A percentile compares a stretch with the other conserved stretches of the same genome.
Evolutionary conservation across 805 yeast species (phyloP).

Genomic region (Pichia nakasei): DNA sequence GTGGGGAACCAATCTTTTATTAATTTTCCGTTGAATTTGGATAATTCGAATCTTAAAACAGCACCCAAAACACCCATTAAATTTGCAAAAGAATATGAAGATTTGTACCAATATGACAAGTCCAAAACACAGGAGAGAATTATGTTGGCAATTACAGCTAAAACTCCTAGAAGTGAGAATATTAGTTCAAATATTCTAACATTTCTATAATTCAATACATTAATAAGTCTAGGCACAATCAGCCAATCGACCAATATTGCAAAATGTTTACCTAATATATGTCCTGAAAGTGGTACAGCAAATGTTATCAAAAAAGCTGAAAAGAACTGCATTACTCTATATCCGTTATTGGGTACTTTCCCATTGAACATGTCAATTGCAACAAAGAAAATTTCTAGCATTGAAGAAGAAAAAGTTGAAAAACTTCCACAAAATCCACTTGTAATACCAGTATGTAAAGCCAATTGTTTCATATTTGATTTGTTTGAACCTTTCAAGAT

Average conservation of each 20-base stretch:
- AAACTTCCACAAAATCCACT: conserved; percentile 81
- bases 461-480: conserved; percentile 31
- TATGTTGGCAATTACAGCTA: conserved; percentile 29
- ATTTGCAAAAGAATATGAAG: conserved; percentile 57
- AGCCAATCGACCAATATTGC: conserved; percentile 7
- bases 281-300: conserved; percentile 52
- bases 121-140: conserved; percentile 33
- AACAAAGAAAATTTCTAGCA: conserved; percentile 44
- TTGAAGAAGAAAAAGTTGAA: conserved; percentile 66
- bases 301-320: conserved; percentile 55
- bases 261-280: conserved; percentile 48
- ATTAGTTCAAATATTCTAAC: conserved; percentile 10
- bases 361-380: conserved; percentile 34
- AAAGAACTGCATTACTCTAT: conserved; percentile 69
- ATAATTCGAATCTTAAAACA: conserved; percentile 43
- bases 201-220: conserved; percentile 8
- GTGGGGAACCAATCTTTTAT: conserved; percentile 38
- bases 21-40: conserved; percentile 37
- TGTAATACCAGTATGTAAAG: conserved; percentile 51
- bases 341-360: conserved; percentile 52
- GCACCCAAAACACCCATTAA: conserved; percentile 71
- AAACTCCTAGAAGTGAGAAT: conserved; percentile 18
- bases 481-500: conserved; percentile 7
- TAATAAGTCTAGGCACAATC: conserved; percentile 4
- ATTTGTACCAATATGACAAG: conserved; percentile 39